Percentiles rank a stretch among this genome's conserved stretches.
Evolutionary conservation across 2,329 filamentous ascomycete species (phyloP).

Genomic region (Beauveria sp.): DNA sequence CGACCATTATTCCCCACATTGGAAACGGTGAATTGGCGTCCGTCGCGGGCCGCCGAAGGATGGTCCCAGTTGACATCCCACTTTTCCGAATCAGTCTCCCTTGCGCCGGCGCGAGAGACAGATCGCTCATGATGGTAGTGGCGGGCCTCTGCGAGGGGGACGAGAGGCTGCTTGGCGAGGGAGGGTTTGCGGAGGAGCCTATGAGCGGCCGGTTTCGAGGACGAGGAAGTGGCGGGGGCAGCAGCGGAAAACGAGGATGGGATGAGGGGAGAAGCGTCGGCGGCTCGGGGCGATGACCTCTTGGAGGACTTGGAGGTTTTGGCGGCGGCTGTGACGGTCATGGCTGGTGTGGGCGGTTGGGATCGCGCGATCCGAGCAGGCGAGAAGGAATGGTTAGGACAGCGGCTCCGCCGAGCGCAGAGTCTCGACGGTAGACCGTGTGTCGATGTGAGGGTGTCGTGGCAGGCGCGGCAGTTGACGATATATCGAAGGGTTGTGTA

Average conservation of each 20-base stretch:
- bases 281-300: conserved; percentile 1
- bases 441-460: background rate
- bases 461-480: background rate
- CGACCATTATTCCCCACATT: conserved; percentile 79
- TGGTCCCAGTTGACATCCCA: conserved; percentile 54
- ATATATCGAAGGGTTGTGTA: background rate
- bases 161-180: conserved; percentile 28
- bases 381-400: background rate
- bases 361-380: background rate
- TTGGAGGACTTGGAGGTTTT: background rate
- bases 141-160: conserved; percentile 40
- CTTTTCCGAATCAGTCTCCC: conserved; percentile 47
- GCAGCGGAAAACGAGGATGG: background rate
- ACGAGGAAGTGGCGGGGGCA: background rate
- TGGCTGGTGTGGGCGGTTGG: background rate
- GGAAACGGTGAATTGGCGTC: conserved; percentile 68
- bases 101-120: conserved; percentile 33
- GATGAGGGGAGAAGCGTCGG: background rate
- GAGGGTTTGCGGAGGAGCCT: conserved; percentile 13
- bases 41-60: conserved; percentile 53
- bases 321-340: background rate
- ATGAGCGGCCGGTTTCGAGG: background rate
- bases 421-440: conserved; percentile 11
- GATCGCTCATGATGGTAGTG: conserved; percentile 32
- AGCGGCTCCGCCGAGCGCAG: conserved; percentile 10